Conservation (phyloP, 2,329 filamentous ascomycete species). For the Ramichloridium luteum region DNA sequence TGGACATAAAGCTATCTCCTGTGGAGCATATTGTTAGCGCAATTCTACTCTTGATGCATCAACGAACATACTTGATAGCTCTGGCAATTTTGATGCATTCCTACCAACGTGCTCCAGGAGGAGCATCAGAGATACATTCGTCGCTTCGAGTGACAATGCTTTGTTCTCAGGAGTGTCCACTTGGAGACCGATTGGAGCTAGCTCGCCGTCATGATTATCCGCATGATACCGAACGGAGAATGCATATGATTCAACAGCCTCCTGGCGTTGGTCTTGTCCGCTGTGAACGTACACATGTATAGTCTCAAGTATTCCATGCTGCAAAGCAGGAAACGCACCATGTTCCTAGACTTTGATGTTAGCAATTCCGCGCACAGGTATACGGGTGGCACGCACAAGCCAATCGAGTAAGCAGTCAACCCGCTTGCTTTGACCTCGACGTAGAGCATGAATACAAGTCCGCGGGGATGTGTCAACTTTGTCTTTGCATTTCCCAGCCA, state of each 20-base stretch:
- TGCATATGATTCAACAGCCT: conserved; percentile 38
- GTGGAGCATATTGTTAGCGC: conserved; percentile 1
- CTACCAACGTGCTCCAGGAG: conserved; percentile 14
- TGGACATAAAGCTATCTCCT: conserved; percentile 31
- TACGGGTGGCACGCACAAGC: conserved; percentile 28
- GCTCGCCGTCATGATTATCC: conserved; percentile 6
- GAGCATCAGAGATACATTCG: conserved; percentile 30
- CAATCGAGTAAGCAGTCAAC: conserved; percentile 36
- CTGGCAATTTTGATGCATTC: conserved; percentile 28
- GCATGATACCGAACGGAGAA: conserved; percentile 35
- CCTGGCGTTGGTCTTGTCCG: conserved; percentile 22
- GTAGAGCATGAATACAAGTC: conserved; percentile 27
- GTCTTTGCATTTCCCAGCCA: conserved; percentile 11
- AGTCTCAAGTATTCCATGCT: conserved; percentile 30
- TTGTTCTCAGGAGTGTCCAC: conserved; percentile 21
- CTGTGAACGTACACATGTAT: conserved; percentile 37
- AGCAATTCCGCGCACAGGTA: background rate
- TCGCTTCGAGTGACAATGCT: conserved; percentile 28
- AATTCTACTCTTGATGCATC: background rate
- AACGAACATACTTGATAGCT: conserved; percentile 31
- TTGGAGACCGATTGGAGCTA: conserved; percentile 16
- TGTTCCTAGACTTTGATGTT: conserved; percentile 29
- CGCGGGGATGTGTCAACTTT: conserved; percentile 4
- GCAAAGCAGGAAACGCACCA: conserved; percentile 36
- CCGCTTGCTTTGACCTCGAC: conserved; percentile 28